phyloP scores from a whole-genome alignment of 108 stramenopile species.

The Cyclotella distinguenda region DNA sequence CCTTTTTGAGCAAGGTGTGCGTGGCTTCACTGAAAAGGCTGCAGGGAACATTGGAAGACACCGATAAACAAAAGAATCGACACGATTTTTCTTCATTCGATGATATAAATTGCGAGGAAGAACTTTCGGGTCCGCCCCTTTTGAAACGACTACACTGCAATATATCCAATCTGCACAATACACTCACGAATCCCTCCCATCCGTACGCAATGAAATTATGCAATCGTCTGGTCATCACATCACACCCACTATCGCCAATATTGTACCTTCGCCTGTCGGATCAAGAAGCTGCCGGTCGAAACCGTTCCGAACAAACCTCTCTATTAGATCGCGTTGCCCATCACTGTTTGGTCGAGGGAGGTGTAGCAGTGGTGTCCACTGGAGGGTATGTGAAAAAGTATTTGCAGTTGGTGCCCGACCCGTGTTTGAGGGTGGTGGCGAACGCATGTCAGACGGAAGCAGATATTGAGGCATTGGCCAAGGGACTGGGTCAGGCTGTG shows the following conservation, averaged over 20 bases:
- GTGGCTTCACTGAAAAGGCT: constrained; percentile 30
- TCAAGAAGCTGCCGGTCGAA: constrained; percentile 39
- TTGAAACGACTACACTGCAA: constrained; percentile 30
- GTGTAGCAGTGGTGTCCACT: constrained; percentile 71
- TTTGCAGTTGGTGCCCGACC: constrained; percentile 67
- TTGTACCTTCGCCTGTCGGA: constrained; percentile 68
- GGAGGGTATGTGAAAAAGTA: constrained; percentile 53
- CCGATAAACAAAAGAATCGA: neutral
- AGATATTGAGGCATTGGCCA: constrained; percentile 60
- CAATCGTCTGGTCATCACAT: constrained; percentile 60
- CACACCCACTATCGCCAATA: constrained; percentile 76
- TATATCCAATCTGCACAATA: constrained; percentile 19
- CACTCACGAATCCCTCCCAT: constrained; percentile 39
- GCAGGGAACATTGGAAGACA: constrained; percentile 24
- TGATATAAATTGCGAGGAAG: neutral
- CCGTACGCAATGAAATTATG: constrained; percentile 41
- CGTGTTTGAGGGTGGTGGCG: constrained; percentile 73
- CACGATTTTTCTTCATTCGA: neutral
- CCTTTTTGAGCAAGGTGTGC: no score
- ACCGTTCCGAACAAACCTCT: constrained; percentile 50
- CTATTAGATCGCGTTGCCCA: constrained; percentile 70
- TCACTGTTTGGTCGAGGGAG: constrained; percentile 58
- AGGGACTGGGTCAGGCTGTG: constrained; percentile 37
- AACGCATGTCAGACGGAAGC: constrained; percentile 65
- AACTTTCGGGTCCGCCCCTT: constrained; percentile 26